These are phyloP conservation scores for Fusarium sambucinum DNA, from an alignment of 2,329 filamentous ascomycete species.

Conservation along the genomic window DNA sequence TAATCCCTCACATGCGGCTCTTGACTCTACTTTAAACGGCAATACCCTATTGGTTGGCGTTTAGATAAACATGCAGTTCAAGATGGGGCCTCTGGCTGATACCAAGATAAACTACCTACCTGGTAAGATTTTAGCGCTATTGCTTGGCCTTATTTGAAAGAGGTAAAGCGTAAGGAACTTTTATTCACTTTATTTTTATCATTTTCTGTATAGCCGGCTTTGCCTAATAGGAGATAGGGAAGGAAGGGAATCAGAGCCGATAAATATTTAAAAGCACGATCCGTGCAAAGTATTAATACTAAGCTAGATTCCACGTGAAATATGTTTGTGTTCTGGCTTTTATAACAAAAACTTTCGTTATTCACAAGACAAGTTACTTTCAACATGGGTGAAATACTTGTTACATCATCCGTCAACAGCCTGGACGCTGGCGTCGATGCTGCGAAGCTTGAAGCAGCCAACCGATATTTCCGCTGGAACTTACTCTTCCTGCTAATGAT, in stretches of 20 bases:
- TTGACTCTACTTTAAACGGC: neutral
- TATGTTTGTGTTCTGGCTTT: accelerated
- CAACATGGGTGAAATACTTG: constrained; percentile 10
- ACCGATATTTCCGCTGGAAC: constrained; percentile 36
- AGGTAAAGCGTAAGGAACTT: neutral
- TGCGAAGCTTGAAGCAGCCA: constrained; percentile 31
- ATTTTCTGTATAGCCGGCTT: neutral
- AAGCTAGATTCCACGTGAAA: neutral
- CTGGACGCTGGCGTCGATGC: constrained; percentile 24
- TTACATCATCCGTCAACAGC: constrained; percentile 6
- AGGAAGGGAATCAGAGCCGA: neutral
- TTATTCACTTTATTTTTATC: neutral
- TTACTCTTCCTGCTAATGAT: constrained; percentile 23
- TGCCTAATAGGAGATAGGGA: neutral
- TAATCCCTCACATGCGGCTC: neutral
- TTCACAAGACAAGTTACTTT: neutral
- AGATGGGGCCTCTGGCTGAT: neutral
- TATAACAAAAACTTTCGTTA: accelerated
- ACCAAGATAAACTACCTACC: neutral
- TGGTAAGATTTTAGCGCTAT: neutral
- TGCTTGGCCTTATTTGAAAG: neutral
- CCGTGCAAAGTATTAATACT: neutral
- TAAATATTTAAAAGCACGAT: neutral
- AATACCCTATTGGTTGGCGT: neutral
- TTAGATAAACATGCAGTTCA: neutral